Conservation (phyloP, 2,329 filamentous ascomycete species). For the Grosmannia penicillata region DNA sequence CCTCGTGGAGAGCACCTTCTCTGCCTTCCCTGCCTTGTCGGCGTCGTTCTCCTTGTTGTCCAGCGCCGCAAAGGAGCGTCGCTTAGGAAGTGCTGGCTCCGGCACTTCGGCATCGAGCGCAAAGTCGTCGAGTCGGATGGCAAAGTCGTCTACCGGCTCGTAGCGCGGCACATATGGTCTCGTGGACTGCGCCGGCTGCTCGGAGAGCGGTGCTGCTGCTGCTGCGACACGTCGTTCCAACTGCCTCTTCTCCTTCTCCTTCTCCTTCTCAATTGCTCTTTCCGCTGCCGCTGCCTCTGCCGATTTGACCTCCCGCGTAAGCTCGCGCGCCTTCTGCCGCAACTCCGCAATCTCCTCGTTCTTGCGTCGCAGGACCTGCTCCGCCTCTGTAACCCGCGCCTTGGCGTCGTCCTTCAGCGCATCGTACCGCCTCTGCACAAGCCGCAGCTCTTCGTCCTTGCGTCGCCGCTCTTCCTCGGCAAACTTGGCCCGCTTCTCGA, state of each 20-base stretch:
- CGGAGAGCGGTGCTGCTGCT: not conserved
- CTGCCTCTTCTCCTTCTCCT: not conserved
- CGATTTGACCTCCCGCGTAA: not conserved
- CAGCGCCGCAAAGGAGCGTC: not conserved
- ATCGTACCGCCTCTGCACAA: slow-evolving; percentile 32
- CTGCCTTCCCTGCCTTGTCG: not conserved
- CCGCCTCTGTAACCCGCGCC: slow-evolving; percentile 36
- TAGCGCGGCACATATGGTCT: slow-evolving; percentile 4
- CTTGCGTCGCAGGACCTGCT: slow-evolving; percentile 38
- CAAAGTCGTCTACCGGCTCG: slow-evolving; percentile 1
- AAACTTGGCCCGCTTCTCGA: slow-evolving; percentile 16
- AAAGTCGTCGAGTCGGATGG: slow-evolving; percentile 3
- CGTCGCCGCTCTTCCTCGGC: slow-evolving; percentile 16
- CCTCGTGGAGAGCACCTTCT: too few species aligned
- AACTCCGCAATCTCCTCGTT: slow-evolving; percentile 42
- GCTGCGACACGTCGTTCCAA: not conserved
- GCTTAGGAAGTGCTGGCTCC: slow-evolving; percentile 5
- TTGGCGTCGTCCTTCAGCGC: slow-evolving; percentile 38
- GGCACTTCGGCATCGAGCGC: not conserved
- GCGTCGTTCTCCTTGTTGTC: slow-evolving; percentile 4
- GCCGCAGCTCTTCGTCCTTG: slow-evolving; percentile 36
- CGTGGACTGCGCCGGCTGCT: too few species aligned
- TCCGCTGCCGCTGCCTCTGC: slow-evolving; percentile 2
- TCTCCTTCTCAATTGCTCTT: not conserved
- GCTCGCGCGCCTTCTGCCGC: slow-evolving; percentile 23